Base-by-base conservation (phyloP, 768 basidiomycete species). In the Pholiota molesta region DNA sequence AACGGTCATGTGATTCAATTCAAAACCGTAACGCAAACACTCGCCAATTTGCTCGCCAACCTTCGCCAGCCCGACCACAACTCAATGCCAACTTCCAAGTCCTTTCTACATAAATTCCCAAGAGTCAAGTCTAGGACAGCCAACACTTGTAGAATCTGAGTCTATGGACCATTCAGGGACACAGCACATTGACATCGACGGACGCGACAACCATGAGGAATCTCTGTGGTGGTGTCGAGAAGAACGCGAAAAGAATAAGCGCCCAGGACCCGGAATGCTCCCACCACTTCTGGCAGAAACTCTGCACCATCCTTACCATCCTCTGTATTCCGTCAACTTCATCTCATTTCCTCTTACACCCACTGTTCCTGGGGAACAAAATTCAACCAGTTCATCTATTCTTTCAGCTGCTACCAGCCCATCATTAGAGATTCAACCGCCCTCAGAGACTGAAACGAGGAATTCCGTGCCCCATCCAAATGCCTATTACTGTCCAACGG, bases 401-500 rank as follows among this genome's bases (percentile, higher is more conserved):
- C 28, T 70, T n/a, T 26, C 6, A 3, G 6, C 29, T 6, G 29
- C 68, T 13, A 66, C 73, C 19, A 55, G 64, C 28, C 62, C 59
- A 28, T 60, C 59, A 60, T 42, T 61, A 6, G 62, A 66, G 31
- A 45, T 56, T 8, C 57, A 74, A 52, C 65, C 73, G 21, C 69
- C 77, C 1, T 79, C 86, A n/a, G 77, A 81, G 60, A 84, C 86
- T 33, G 90, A 92, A 66, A 77, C 88, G 6, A 83, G 81, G n/a
- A 83, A 81, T 16, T 82, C 91, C 28, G 79, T 91, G 31, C 92
- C 92, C 10, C 92, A 95, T 71, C 88, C 92, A 5, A 85, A 91
- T 66, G 91, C 90, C 13, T 91, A 91, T 71, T 95, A 90, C 70
- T 94, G 92, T 69, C 84, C 86, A 21, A 87, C 85, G 70, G 90